A percentile compares a stretch with the other conserved stretches of the same genome.
Evolutionary conservation across 495 filamentous ascomycete species (phyloP).

Genomic region (Aspergillus heteromorphus): DNA sequence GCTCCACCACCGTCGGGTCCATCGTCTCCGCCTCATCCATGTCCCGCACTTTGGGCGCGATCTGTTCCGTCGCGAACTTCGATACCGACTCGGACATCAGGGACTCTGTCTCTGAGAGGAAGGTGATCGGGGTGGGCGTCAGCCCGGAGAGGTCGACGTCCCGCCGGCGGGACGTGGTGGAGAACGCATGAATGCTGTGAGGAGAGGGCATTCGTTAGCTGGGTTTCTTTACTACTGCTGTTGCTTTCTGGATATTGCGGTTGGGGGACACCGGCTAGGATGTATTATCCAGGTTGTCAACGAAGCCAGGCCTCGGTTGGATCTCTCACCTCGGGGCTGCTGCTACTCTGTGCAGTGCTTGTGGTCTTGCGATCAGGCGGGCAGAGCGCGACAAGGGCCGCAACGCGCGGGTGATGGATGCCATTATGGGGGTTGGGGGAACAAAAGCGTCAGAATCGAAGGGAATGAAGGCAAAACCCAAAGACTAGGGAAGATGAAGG

Average conservation of each 20-base stretch:
- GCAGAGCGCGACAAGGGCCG: conserved; percentile 61
- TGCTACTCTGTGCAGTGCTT: conserved; percentile 32
- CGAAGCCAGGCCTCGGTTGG: not conserved
- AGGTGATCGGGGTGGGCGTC: conserved; percentile 87
- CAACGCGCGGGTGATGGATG: conserved; percentile 61
- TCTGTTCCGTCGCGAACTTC: conserved; percentile 83
- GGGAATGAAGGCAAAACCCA: not conserved
- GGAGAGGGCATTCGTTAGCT: conserved; percentile 17
- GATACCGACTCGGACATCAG: conserved; percentile 85
- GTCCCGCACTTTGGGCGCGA: conserved; percentile 87
- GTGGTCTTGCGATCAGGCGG: conserved; percentile 40
- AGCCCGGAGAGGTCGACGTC: conserved; percentile 61
- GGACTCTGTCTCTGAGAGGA: conserved; percentile 83
- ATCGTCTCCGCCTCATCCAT: conserved; percentile 98
- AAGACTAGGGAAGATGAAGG: conserved; percentile 3
- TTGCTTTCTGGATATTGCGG: not conserved
- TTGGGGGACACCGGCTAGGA: too few relatives aligned
- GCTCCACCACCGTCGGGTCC: conserved; percentile 82
- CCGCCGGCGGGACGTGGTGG: conserved; percentile 58
- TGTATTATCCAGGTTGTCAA: too few relatives aligned
- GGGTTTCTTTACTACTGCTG: not conserved
- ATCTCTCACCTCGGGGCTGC: conserved; percentile 40
- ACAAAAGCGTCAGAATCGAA: not conserved
- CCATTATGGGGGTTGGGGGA: conserved; percentile 45
- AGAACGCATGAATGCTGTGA: conserved; percentile 58